phyloP scores from a whole-genome alignment of 805 yeast genomes.

The Lachancea meyersii region DNA sequence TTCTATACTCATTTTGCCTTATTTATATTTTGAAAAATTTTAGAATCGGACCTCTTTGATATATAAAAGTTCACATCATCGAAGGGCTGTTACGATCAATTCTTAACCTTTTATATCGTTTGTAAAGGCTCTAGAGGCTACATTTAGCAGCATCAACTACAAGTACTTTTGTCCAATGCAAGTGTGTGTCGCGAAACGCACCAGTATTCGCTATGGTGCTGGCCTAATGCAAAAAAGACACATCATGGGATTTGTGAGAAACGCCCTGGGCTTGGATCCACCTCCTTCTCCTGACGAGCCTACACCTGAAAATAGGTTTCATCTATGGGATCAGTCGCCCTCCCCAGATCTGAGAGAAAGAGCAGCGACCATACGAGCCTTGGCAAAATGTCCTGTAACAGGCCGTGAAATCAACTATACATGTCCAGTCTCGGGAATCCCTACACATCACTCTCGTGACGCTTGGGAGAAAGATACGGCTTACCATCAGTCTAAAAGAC shows the following conservation, averaged over 20 bases:
- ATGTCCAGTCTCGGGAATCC: constrained; percentile 92
- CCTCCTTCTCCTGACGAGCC: constrained; percentile 63
- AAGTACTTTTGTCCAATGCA: neutral
- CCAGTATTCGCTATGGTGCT: constrained; percentile 1
- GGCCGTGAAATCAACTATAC: constrained; percentile 70
- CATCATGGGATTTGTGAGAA: constrained; percentile 37
- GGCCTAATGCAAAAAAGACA: constrained; percentile 14
- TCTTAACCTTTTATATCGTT: neutral
- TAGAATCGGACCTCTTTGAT: neutral
- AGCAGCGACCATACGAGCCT: constrained; percentile 83
- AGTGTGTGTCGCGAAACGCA: constrained; percentile 1
- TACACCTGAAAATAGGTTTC: constrained; percentile 65
- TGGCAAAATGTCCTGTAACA: constrained; percentile 89
- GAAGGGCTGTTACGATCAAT: neutral
- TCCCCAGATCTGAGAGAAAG: constrained; percentile 79
- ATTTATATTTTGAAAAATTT: neutral
- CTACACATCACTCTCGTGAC: constrained; percentile 85
- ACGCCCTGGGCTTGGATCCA: constrained; percentile 53
- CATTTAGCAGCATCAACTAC: neutral
- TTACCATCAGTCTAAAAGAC: constrained; percentile 61
- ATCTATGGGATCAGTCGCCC: constrained; percentile 91
- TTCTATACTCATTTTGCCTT: neutral
- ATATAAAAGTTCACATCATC: neutral
- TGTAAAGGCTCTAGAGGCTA: neutral
- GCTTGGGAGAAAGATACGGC: constrained; percentile 81